These are phyloP conservation scores for Phytopythium kandeliae DNA, from an alignment of 352 stramenopile species.

Conservation along the genomic window DNA sequence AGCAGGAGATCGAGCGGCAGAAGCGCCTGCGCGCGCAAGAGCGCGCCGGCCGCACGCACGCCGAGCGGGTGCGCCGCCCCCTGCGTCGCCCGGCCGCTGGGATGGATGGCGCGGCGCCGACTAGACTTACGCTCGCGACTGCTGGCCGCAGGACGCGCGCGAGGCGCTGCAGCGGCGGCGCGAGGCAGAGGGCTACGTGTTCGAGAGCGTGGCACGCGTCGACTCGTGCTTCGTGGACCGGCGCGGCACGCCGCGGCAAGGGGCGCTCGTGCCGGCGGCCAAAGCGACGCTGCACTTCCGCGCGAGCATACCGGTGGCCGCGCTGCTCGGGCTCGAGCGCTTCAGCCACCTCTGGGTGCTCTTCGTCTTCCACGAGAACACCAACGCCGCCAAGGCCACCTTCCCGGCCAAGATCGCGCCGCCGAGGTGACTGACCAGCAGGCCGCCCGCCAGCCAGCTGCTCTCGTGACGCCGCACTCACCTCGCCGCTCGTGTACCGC, in stretches of 20 bases:
- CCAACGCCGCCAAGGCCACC: constrained; percentile 69
- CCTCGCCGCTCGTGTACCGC: neutral
- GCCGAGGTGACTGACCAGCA: constrained; percentile 21
- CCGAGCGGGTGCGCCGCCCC: constrained; percentile 48
- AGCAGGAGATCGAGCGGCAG: constrained; percentile 62
- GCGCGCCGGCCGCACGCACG: constrained; percentile 63
- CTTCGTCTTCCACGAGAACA: constrained; percentile 91
- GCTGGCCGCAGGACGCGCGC: constrained; percentile 32
- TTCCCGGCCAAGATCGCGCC: constrained; percentile 81
- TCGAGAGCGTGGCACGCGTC: constrained; percentile 65
- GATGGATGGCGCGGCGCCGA: too few species aligned
- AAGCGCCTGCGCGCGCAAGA: constrained; percentile 71
- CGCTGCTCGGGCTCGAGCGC: constrained; percentile 77
- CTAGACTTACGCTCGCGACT: too few species aligned
- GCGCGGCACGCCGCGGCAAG: constrained; percentile 82
- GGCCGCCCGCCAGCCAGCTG: too few species aligned
- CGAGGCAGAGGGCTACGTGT: constrained; percentile 54
- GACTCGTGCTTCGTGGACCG: constrained; percentile 84
- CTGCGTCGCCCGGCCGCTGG: too few species aligned
- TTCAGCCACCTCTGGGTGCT: constrained; percentile 90
- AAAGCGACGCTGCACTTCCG: constrained; percentile 71
- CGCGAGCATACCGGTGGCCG: constrained; percentile 58
- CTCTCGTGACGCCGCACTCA: too few species aligned
- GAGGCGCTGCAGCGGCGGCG: constrained; percentile 62
- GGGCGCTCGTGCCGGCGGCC: constrained; percentile 56